Percentiles rank a stretch among this genome's conserved stretches.
These are phyloP conservation scores for Glonium stellatum DNA, from an alignment of 495 filamentous ascomycete species.

Conservation along the genomic window DNA sequence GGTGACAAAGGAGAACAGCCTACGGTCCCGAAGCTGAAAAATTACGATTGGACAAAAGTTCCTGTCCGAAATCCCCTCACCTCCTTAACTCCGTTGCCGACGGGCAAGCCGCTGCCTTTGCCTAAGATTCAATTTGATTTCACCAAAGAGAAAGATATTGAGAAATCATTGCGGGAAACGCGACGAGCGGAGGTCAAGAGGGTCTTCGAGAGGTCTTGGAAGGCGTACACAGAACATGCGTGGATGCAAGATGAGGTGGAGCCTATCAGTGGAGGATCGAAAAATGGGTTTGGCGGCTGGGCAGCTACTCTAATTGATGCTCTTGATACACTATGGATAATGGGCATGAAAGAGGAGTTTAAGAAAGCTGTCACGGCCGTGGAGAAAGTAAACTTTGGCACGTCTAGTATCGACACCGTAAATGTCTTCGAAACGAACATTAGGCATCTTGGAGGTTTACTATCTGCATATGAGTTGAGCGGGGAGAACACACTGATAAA, in stretches of 20 bases:
- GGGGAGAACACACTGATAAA: conserved; percentile 30
- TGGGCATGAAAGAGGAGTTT: conserved; percentile 56
- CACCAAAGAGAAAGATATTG: conserved; percentile 21
- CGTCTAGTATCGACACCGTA: conserved; percentile 24
- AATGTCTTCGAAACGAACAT: conserved; percentile 42
- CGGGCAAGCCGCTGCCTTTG: conserved; percentile 12
- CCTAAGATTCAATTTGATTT: conserved; percentile 32
- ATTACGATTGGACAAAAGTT: conserved; percentile 20
- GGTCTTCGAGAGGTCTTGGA: conserved; percentile 34
- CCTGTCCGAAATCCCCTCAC: conserved; percentile 19
- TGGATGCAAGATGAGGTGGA: conserved; percentile 39
- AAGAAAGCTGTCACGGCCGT: conserved; percentile 50
- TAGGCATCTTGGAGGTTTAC: conserved; percentile 36
- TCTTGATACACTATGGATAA: conserved; percentile 58
- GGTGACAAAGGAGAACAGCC: neutral
- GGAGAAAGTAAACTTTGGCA: conserved; percentile 49
- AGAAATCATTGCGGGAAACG: conserved; percentile 20
- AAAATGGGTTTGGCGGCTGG: conserved; percentile 56
- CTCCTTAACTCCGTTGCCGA: conserved; percentile 20
- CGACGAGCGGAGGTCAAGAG: conserved; percentile 30
- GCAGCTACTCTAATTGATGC: conserved; percentile 55
- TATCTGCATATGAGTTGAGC: conserved; percentile 37
- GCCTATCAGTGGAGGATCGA: conserved; percentile 32
- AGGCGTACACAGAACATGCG: conserved; percentile 32
- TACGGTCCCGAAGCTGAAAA: neutral